A percentile compares a stretch with the other conserved stretches of the same genome.
phyloP scores from a whole-genome alignment of 1,284 basidiomycete species.

The Trichosporon sp. region DNA sequence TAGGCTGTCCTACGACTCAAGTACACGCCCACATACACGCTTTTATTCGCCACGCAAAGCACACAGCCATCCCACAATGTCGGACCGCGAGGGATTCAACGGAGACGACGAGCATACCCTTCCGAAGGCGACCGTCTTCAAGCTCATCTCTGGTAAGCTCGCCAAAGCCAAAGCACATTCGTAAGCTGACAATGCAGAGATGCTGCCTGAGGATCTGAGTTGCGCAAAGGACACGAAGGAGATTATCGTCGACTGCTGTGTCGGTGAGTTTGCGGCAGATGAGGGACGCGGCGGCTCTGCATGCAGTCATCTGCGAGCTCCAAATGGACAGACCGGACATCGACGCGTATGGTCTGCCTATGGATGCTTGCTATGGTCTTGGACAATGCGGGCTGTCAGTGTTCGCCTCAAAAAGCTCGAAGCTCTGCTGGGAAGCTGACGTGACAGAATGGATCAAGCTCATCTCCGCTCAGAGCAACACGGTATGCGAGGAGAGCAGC shows the following conservation, averaged over 20 bases:
- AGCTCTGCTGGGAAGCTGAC: not conserved
- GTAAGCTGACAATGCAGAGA: constrained; percentile 55
- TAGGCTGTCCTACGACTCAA: too few relatives aligned
- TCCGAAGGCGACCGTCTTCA: constrained; percentile 94
- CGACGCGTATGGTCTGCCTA: not conserved
- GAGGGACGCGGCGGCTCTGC: not conserved
- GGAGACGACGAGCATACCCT: constrained; percentile 87
- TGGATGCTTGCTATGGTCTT: not conserved
- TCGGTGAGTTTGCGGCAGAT: constrained; percentile 63
- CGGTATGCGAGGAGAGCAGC: constrained; percentile 95
- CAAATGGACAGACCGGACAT: not conserved
- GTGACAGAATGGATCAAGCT: constrained; percentile 89
- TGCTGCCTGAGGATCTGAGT: constrained; percentile 80
- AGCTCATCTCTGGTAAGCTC: constrained; percentile 83
- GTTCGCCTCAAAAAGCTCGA: not conserved
- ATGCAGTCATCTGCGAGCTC: not conserved
- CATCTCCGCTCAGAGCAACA: constrained; percentile 95
- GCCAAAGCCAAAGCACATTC: not conserved
- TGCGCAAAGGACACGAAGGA: constrained; percentile 96
- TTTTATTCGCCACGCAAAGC: not conserved
- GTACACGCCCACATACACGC: not conserved
- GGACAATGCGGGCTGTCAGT: not conserved
- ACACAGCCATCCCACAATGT: constrained; percentile 26
- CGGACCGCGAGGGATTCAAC: constrained; percentile 38
- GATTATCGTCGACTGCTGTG: constrained; percentile 94